A percentile compares a stretch with the other conserved stretches of the same genome.
Evolutionary conservation across 345 rosid species (phyloP).

Genomic region (Pseudoturritis turrita): DNA sequence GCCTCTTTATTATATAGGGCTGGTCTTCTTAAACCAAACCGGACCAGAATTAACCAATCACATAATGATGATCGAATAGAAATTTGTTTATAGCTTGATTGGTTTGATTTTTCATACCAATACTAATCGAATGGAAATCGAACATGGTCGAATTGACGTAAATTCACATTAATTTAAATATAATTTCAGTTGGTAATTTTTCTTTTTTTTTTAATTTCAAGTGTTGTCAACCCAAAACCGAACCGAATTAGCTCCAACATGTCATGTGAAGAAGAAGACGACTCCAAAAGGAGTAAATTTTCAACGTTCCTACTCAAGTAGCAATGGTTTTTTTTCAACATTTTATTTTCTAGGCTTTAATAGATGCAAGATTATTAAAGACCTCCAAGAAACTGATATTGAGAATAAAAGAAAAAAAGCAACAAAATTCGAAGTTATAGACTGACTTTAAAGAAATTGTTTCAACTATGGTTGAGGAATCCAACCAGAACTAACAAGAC

Average conservation of each 20-base stretch:
- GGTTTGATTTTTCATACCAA: not conserved
- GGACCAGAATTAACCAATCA: not conserved
- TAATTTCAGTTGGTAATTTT: too few relatives aligned
- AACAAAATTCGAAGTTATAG: not conserved
- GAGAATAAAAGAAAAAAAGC: too few relatives aligned
- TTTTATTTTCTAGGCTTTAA: not conserved
- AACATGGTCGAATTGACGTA: not conserved
- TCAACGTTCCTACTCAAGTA: not conserved
- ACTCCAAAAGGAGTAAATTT: too few relatives aligned
- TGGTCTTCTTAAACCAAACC: not conserved
- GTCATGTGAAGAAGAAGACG: not conserved
- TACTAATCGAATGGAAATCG: not conserved
- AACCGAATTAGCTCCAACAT: not conserved
- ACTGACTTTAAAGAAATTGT: not conserved
- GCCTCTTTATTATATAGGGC: not conserved
- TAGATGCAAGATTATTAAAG: too few relatives aligned
- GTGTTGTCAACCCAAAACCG: too few relatives aligned
- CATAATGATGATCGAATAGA: not conserved
- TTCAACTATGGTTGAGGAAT: not conserved
- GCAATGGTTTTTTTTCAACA: not conserved
- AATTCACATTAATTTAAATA: too few relatives aligned
- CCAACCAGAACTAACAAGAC: not conserved
- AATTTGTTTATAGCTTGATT: not conserved
- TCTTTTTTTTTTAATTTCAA: too few relatives aligned
- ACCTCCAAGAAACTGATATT: too few relatives aligned